phyloP scores from a whole-genome alignment of 2,329 filamentous ascomycete genomes.

The Canariomyces notabilis region DNA sequence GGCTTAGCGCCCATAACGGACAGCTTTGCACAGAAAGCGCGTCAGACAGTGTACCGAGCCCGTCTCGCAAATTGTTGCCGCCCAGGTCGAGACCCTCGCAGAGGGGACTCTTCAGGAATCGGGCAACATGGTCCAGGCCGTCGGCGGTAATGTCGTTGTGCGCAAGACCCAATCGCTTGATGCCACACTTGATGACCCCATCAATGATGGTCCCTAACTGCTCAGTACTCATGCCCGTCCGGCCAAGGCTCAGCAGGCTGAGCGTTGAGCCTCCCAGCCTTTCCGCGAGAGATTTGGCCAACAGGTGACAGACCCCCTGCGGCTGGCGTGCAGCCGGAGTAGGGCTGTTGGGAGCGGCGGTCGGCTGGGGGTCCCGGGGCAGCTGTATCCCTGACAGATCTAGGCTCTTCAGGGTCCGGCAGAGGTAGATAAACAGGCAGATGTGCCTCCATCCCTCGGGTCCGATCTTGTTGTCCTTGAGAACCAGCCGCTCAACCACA shows the following conservation, averaged over 20 bases:
- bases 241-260: constrained; percentile 77
- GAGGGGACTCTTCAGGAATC: constrained; percentile 67
- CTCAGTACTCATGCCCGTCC: constrained; percentile 66
- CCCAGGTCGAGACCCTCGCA: constrained; percentile 88
- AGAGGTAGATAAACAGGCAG: constrained; percentile 84
- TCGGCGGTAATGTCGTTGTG: constrained; percentile 72
- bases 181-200: constrained; percentile 70
- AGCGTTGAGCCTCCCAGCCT: constrained; percentile 70
- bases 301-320: constrained; percentile 57
- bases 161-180: constrained; percentile 75
- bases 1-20: constrained; percentile 72
- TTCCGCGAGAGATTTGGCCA: constrained; percentile 71
- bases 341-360: constrained; percentile 2
- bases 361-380: constrained; percentile 38
- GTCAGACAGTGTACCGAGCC: constrained; percentile 48
- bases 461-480: constrained; percentile 91
- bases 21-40: constrained; percentile 48
- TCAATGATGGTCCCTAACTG: constrained; percentile 76
- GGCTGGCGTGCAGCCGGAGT: constrained; percentile 8
- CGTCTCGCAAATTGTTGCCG: constrained; percentile 66
- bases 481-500: constrained; percentile 76
- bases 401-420: constrained; percentile 75
- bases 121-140: constrained; percentile 69
- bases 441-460: constrained; percentile 88
- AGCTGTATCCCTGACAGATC: constrained; percentile 84